Base-by-base conservation (phyloP, 2,329 filamentous ascomycete species). In the Incumbomyces delicatus region DNA sequence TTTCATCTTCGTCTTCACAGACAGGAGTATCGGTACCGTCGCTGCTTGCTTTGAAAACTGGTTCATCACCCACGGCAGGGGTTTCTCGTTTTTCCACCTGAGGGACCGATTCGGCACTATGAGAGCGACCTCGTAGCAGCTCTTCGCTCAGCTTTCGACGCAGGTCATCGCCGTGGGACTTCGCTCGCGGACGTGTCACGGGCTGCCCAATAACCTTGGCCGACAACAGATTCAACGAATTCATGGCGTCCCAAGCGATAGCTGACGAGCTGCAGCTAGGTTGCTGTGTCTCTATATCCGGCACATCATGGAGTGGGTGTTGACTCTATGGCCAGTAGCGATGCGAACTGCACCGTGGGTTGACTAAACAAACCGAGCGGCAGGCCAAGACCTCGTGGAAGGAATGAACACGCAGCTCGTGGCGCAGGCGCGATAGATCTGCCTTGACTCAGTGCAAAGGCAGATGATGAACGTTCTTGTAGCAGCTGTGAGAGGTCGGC, bases 191-290 rank as follows among this genome's bases (percentile, higher is more conserved):
- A 53, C 75, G 73, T 16, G 70, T 69, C 46, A 64, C 66, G 44
- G 74, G 68, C 67, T 54, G 75, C 74, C 77, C 76, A 62, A 81
- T 77, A 64, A 89, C 85, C 70, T 85, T 83, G 65, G 86, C 81
- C 61, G 87, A 92, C 66, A 95, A 80, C 66, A 95, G 87, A 72
- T 92, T 94, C 73, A 95, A 75, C 61, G 89, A 94, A 81, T 95
- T 95, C 90, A 95, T 95, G 36, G 39, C 22, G 44, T 14, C 20
- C 14, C 6, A 35, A 7, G 11, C 31, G 5, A 11, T n/a, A 37
- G 32, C 41, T 44, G 33, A 33, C 14, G 10, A 27, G 22, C 6
- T 18, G 17, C 41, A 36, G 41, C 32, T 14, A 3, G 3, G 16
- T 3, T 4, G 16, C 16, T 10, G 12, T 35, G 42, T 31, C 27